Evolutionary conservation across 257 asterid genomes (phyloP).

Genomic region (Solanum tarijense): DNA sequence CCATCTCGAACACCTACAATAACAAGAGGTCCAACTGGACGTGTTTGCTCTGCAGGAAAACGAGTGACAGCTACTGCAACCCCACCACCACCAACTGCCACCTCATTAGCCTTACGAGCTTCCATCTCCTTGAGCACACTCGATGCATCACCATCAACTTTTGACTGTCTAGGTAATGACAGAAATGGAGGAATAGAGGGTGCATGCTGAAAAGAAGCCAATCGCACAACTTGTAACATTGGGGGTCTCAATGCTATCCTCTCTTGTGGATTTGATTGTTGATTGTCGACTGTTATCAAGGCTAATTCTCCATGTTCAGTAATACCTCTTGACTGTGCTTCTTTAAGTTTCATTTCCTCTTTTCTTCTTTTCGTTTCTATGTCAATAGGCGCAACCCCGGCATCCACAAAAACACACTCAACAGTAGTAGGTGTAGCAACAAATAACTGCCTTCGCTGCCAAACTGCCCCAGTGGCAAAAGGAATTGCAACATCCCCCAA

Average conservation of each 20-base stretch:
- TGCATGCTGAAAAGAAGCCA: slow-evolving; percentile 91
- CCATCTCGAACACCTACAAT: slow-evolving; percentile 95
- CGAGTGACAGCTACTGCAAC: slow-evolving; percentile 96
- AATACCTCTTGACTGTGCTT: slow-evolving; percentile 66
- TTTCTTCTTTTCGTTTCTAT: slow-evolving; percentile 68
- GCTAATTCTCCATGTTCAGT: slow-evolving; percentile 94
- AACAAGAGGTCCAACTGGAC: slow-evolving; percentile 91
- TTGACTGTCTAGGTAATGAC: slow-evolving; percentile 73
- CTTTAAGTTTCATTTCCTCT: slow-evolving; percentile 71
- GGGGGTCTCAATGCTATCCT: slow-evolving; percentile 83
- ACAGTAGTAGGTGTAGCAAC: slow-evolving; percentile 95
- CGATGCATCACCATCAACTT: slow-evolving; percentile 54
- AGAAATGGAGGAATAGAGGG: slow-evolving; percentile 96
- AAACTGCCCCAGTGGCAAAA: slow-evolving; percentile 91
- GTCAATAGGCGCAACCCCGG: slow-evolving; percentile 78
- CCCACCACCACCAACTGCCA: slow-evolving; percentile 96
- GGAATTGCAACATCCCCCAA: slow-evolving; percentile 97
- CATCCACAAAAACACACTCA: slow-evolving; percentile 97
- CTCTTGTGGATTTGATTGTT: slow-evolving; percentile 52
- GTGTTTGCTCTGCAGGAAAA: slow-evolving; percentile 92
- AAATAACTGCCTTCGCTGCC: slow-evolving; percentile 96
- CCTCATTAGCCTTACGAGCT: slow-evolving; percentile 70
- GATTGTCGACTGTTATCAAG: slow-evolving; percentile 67
- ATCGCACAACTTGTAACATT: slow-evolving; percentile 86
- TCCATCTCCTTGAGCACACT: slow-evolving; percentile 50